A percentile compares a stretch with the other conserved stretches of the same genome.
Evolutionary conservation across 2,329 filamentous ascomycete genomes (phyloP).

Genomic region (Nectriaceae sp.): DNA sequence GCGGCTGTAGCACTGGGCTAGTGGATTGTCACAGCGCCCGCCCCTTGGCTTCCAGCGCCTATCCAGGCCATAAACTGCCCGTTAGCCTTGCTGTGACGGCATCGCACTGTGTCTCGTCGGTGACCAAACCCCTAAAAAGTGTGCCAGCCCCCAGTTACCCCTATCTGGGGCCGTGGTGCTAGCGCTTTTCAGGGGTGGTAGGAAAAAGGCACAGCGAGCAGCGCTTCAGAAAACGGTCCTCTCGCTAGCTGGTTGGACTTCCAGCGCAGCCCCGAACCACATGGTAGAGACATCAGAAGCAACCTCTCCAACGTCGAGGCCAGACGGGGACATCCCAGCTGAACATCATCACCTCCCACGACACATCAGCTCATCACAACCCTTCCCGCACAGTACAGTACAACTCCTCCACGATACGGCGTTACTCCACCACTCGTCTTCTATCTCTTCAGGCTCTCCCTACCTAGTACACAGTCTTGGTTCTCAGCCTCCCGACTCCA

Average conservation of each 20-base stretch:
- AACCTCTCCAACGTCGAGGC: not conserved
- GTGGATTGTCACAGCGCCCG: not conserved
- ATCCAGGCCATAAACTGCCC: not conserved
- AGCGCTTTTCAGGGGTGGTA: not conserved
- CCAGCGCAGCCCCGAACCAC: no score
- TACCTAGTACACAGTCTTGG: not conserved
- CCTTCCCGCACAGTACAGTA: conserved; percentile 23
- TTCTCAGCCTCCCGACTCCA: not conserved
- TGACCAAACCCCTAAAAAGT: not conserved
- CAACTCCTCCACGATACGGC: conserved; percentile 5
- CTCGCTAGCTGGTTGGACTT: no score
- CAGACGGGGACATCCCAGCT: conserved; percentile 25
- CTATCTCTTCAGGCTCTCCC: not conserved
- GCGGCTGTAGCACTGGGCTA: not conserved
- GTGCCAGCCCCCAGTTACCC: not conserved
- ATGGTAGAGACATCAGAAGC: no score
- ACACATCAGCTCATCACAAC: conserved; percentile 29
- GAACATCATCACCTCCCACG: conserved; percentile 20
- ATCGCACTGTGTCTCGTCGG: not conserved
- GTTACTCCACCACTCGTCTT: conserved; percentile 2
- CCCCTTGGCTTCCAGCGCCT: not conserved
- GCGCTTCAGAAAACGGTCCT: no score
- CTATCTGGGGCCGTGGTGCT: conserved; percentile 2
- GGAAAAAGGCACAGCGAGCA: not conserved
- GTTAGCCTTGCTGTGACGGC: not conserved